phyloP scores from a whole-genome alignment of 768 basidiomycete genomes.

The Dentipellis sp. region DNA sequence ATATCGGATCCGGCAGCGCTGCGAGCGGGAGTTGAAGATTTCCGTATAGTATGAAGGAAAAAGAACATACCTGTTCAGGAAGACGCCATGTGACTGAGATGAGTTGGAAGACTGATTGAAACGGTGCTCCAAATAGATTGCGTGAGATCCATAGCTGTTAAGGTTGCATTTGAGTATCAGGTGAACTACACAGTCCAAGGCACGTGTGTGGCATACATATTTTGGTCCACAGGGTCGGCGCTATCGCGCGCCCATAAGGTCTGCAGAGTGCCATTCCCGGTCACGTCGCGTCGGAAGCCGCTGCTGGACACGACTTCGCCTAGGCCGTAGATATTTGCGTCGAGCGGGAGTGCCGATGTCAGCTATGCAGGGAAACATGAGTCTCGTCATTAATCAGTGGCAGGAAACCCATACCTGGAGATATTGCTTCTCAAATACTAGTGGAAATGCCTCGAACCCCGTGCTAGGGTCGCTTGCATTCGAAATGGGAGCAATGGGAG shows the following conservation, averaged over 20 bases:
- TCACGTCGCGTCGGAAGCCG: conserved; percentile 57
- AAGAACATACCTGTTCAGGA: conserved; percentile 46
- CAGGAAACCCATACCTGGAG: conserved; percentile 38
- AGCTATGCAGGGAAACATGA: conserved; percentile 27
- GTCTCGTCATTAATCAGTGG: neutral
- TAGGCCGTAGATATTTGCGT: conserved; percentile 70
- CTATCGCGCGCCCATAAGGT: conserved; percentile 60
- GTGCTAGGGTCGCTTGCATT: conserved; percentile 40
- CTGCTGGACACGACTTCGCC: conserved; percentile 66
- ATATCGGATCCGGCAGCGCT: conserved; percentile 67
- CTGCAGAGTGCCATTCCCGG: conserved; percentile 49
- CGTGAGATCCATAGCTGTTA: conserved; percentile 60
- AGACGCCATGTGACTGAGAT: conserved; percentile 66
- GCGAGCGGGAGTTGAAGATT: neutral
- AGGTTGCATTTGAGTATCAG: neutral
- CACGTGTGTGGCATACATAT: conserved; percentile 36
- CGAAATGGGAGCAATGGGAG: conserved; percentile 45
- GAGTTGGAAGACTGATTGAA: conserved; percentile 39
- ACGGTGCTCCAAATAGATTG: conserved; percentile 69
- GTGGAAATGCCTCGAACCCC: conserved; percentile 51
- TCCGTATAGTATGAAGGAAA: conserved; percentile 1
- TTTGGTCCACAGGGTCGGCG: conserved; percentile 56
- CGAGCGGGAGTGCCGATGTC: conserved; percentile 53
- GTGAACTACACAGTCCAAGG: neutral
- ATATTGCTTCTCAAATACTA: conserved; percentile 77